These are phyloP conservation scores for Candida dubliniensis DNA, from an alignment of 1,139 yeast genomes.

Conservation along the genomic window DNA sequence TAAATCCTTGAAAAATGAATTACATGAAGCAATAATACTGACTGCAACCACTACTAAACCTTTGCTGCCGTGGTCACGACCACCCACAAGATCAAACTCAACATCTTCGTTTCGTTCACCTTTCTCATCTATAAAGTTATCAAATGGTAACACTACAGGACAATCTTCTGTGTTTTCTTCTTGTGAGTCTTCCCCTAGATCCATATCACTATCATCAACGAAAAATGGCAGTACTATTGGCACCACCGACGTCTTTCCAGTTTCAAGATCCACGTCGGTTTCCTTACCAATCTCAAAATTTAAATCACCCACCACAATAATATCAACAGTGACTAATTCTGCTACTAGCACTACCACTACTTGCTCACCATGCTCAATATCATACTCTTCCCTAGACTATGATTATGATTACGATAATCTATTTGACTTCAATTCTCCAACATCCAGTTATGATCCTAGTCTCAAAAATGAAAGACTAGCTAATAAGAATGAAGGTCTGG, in stretches of 20 bases:
- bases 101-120: neutral
- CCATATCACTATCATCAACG: conserved; percentile 3
- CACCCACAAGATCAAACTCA: neutral
- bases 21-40: neutral
- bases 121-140: neutral
- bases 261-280: conserved; percentile 1
- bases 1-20: conserved; percentile 3
- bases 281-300: neutral
- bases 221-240: neutral
- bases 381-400: neutral
- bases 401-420: neutral
- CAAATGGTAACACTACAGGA: too few relatives aligned
- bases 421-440: neutral
- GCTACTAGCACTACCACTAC: neutral
- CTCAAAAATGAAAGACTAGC: neutral
- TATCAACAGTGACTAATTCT: neutral
- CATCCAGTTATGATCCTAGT: neutral
- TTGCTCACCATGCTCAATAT: neutral
- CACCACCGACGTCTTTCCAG: neutral
- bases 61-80: neutral
- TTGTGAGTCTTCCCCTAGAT: too few relatives aligned
- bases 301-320: neutral
- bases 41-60: neutral
- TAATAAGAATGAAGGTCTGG: neutral
- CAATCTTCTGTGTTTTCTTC: too few relatives aligned